phyloP scores from a whole-genome alignment of 768 basidiomycete genomes.

The Tulasnella sp. region DNA sequence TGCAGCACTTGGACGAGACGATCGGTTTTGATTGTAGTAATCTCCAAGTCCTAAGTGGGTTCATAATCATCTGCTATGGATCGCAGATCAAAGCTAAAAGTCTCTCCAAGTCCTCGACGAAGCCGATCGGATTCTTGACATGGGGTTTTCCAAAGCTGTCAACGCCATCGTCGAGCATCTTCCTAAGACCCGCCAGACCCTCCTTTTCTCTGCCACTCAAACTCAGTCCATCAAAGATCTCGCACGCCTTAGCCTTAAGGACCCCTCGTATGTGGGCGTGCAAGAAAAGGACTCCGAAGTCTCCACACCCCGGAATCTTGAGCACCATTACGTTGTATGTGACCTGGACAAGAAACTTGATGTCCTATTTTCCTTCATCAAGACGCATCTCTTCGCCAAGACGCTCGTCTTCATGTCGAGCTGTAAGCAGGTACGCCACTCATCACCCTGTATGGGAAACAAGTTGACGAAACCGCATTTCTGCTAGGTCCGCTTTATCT shows the following conservation, averaged over 20 bases:
- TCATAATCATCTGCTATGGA: neutral
- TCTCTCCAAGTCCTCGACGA: constrained; percentile 78
- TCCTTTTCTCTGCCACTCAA: constrained; percentile 95
- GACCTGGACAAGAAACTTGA: constrained; percentile 82
- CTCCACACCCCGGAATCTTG: constrained; percentile 65
- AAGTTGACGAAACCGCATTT: neutral
- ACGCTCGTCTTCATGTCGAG: constrained; percentile 88
- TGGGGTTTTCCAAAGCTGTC: constrained; percentile 86
- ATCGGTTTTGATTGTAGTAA: constrained; percentile 87
- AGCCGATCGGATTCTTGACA: constrained; percentile 91
- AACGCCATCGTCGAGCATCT: constrained; percentile 88
- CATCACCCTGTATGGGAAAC: neutral
- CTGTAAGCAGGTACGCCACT: constrained; percentile 64
- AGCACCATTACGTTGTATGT: constrained; percentile 82
- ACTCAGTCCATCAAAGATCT: constrained; percentile 81
- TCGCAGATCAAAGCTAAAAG: neutral
- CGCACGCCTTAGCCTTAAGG: constrained; percentile 77
- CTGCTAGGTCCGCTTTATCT: constrained; percentile 69
- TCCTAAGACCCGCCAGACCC: constrained; percentile 82
- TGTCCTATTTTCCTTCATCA: constrained; percentile 88
- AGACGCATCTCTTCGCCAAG: constrained; percentile 84
- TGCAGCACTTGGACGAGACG: constrained; percentile 98
- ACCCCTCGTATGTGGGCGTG: constrained; percentile 66
- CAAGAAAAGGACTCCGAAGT: constrained; percentile 32
- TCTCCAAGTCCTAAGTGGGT: constrained; percentile 79